Evolutionary conservation across 2,329 filamentous ascomycete species (phyloP), one percentile per base, ranked within the genome.

Genomic region (Cytospora mali): DNA sequence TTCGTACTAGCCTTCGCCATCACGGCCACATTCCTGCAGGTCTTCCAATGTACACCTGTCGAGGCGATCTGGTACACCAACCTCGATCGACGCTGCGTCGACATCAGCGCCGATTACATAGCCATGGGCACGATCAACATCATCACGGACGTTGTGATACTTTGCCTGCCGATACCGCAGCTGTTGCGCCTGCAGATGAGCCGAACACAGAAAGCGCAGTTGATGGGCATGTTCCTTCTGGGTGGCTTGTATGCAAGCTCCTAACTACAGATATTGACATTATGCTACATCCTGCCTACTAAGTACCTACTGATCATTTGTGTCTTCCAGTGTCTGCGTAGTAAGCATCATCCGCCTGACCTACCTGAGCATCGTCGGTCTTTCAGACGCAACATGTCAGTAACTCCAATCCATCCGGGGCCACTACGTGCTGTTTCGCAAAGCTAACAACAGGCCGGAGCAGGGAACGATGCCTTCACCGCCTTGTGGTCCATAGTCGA

Each of bases 11-110:
- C 31, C 6, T 33, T 33, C 6, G 31, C 31, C 31, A 33, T 33
- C 31, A 33, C 31, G 3, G 31, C 3, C 31, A 33, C 31, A 13
- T 66, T 73, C 18, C 58, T 75, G 48, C 69, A 73, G 57, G 68
- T 75, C n/a, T 74, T 76, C 31, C 75, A 77, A 66, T 76, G 75
- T 65, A 56, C 67, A 1, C 75, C 75, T 0, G 66, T 76, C 56
- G 27, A 63, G 1, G 71, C 66, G 48, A 69, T 70, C 61, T 77
- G 75, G 75, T 33, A 33, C 31, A 33, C 31, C 9, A 2, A 33
- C 31, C 31, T 33, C 31, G 31, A 3, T 9, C 31, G 31, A 13
- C 9, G 31, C 9, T 33, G 31, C 31, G 31, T 33, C 31, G 14
- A 33, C 31, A 33, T 33, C 6, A 33, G 31, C 6, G 31, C 31